Base-by-base conservation (phyloP, 2,329 filamentous ascomycete species). In the Trichophyton simii region DNA sequence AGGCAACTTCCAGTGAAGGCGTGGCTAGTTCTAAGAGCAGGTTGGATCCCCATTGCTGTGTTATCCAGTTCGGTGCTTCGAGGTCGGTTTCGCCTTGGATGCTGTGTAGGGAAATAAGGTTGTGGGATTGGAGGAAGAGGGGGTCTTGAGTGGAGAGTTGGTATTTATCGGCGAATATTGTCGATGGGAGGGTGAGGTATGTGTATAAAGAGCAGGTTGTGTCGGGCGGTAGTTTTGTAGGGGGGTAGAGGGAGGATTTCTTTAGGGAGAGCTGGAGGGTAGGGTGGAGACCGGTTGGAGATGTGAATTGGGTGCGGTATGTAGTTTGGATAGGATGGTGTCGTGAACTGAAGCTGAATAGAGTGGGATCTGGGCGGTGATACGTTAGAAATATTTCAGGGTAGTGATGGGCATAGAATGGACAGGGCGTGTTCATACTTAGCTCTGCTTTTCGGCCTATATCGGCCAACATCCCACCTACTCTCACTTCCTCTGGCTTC, bases 161-260 rank as follows among this genome's bases (percentile, higher is more conserved):
- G 75, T 96, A 95, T 69, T 86, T 86, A 77, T 97, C 92, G 44
- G 88, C 83, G 73, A 97, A 96, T 64, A 96, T 79, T 57, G 80
- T 76, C 28, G 86, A 88, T 0, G 92, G 91, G 2, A 96, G 82
- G 0, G 89, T 95, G 28, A 96, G 76, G 73, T 95, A 89, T 9
- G 88, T 82, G 73, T 96, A 86, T 0, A 91, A 78, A 15, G 82
- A 81, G 73, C 92, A 96, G 34, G 78, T 75, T n/a, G 79, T 76
- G 50, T 81, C 79, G 1, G 67, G 62, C 0, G 74, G 72, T 34
- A 71, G 71, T 34, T 66, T 63, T 70, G 68, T 7, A 58, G 80
- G 71, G 67, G 78, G 74, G 0, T 81, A 81, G 22, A 77, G 71
- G 25, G 75, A 76, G 15, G 72, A 66, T 3, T 78, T 77, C 54